A percentile compares a stretch with the other conserved stretches of the same genome.
Evolutionary conservation across 73 alveolate genomes (phyloP).

Genomic region (Symbiodinium pilosum): DNA sequence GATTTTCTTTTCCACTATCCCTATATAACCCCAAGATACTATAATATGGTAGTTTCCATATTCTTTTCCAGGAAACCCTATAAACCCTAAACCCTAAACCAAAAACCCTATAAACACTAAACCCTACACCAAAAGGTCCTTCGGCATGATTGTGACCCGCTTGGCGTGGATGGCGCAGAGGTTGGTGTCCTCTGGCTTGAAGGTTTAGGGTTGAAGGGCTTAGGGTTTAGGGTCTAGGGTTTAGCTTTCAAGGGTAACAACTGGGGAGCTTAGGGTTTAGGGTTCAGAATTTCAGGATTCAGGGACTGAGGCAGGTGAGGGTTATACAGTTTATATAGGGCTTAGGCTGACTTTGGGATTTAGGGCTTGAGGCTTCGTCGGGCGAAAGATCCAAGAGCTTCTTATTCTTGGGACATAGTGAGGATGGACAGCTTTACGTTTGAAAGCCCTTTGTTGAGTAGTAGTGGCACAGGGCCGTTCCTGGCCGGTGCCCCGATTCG

Average conservation of each 20-base stretch:
- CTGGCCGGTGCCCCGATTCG: too few relatives aligned
- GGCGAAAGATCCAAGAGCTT: too few relatives aligned
- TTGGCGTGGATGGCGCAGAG: constrained; percentile 99
- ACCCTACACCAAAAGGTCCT: constrained; percentile 94
- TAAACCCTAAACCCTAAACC: too few relatives aligned
- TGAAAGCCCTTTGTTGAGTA: too few relatives aligned
- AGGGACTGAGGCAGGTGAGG: not conserved
- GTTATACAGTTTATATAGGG: not conserved
- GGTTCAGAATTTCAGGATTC: not conserved
- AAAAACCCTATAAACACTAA: too few relatives aligned
- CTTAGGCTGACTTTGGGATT: not conserved
- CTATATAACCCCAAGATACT: too few relatives aligned
- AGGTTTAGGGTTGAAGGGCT: not conserved
- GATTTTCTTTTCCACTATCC: too few relatives aligned
- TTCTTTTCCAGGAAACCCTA: too few relatives aligned
- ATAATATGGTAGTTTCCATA: too few relatives aligned
- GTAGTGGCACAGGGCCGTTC: too few relatives aligned
- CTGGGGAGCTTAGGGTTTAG: not conserved
- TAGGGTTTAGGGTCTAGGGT: not conserved
- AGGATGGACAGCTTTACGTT: too few relatives aligned
- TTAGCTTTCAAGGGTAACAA: not conserved
- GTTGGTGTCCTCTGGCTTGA: constrained; percentile 97
- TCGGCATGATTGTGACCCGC: constrained; percentile 99
- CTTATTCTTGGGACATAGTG: too few relatives aligned
- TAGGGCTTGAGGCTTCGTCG: not conserved